Evolutionary conservation across 208 protist species (phyloP).

Genomic region (Trypanosoma melophagium): DNA sequence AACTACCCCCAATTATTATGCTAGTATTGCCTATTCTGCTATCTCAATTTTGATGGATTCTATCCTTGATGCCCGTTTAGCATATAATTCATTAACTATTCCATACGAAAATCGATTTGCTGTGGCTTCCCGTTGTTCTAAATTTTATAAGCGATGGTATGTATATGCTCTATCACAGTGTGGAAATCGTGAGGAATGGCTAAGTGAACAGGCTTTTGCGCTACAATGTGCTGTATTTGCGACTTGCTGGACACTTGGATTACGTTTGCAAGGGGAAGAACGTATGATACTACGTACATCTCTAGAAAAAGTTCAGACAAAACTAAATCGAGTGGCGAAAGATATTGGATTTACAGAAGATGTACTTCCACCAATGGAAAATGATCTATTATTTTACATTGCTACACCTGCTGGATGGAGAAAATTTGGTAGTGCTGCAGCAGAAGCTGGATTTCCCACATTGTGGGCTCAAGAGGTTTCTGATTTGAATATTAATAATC

Average conservation of each 20-base stretch:
- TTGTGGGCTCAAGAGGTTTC: conserved; percentile 1
- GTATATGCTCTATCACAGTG: conserved; percentile 36
- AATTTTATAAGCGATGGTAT: conserved; percentile 62
- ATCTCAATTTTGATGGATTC: conserved; percentile 42
- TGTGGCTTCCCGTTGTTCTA: conserved; percentile 34
- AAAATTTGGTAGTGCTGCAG: conserved; percentile 47
- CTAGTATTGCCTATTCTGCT: conserved; percentile 30
- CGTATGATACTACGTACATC: conserved; percentile 11
- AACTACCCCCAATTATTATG: conserved; percentile 23
- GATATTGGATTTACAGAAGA: conserved; percentile 31
- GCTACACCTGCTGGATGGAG: conserved; percentile 64
- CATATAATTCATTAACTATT: neutral
- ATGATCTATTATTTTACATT: conserved; percentile 44
- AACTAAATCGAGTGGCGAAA: conserved; percentile 22
- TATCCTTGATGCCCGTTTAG: conserved; percentile 19
- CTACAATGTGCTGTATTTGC: conserved; percentile 65
- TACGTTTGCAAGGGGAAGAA: conserved; percentile 23
- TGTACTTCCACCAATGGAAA: conserved; percentile 28
- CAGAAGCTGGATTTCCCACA: conserved; percentile 28
- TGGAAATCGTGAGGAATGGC: conserved; percentile 33
- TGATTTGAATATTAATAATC: conserved; percentile 29
- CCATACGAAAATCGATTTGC: conserved; percentile 32
- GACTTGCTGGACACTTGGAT: conserved; percentile 52
- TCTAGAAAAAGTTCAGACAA: conserved; percentile 17
- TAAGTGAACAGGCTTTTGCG: conserved; percentile 40